Percentiles rank a stretch among this genome's conserved stretches.
Conservation (phyloP, 1,139 yeast genomes). For the Yamadazyma triangularis region DNA sequence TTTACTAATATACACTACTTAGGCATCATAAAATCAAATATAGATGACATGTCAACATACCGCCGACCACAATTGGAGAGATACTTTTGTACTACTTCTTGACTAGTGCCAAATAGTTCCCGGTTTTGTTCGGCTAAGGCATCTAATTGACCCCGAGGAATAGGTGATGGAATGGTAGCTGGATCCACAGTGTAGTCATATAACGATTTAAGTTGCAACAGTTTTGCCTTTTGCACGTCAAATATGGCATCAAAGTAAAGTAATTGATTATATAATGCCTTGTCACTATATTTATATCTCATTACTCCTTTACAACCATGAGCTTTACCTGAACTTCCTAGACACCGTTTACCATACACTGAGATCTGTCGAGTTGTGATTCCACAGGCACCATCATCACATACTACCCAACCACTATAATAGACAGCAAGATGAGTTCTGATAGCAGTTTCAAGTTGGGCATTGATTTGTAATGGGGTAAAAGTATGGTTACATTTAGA, state of each 20-base stretch:
- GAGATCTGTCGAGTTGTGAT: conserved; percentile 78
- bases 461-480: conserved; percentile 50
- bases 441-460: conserved; percentile 70
- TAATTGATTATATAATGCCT: conserved; percentile 80
- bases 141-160: conserved; percentile 56
- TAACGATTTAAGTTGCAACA: conserved; percentile 47
- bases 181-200: conserved; percentile 23
- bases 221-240: conserved; percentile 76
- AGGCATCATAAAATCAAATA: conserved; percentile 56
- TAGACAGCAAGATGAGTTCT: conserved; percentile 69
- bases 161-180: conserved; percentile 24
- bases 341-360: conserved; percentile 85
- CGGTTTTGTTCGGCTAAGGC: conserved; percentile 83
- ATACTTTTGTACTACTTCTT: conserved; percentile 69
- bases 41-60: conserved; percentile 80
- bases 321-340: conserved; percentile 58
- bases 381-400: conserved; percentile 86
- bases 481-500: conserved; percentile 51
- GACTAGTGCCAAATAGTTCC: conserved; percentile 51
- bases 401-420: conserved; percentile 79
- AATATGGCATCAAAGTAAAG: conserved; percentile 75
- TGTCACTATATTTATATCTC: conserved; percentile 73
- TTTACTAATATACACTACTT: background rate
- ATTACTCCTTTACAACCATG: conserved; percentile 81
- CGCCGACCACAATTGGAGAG: conserved; percentile 83